Conservation (phyloP, 306 rosid species). For the Luffa aegyptiaca region DNA sequence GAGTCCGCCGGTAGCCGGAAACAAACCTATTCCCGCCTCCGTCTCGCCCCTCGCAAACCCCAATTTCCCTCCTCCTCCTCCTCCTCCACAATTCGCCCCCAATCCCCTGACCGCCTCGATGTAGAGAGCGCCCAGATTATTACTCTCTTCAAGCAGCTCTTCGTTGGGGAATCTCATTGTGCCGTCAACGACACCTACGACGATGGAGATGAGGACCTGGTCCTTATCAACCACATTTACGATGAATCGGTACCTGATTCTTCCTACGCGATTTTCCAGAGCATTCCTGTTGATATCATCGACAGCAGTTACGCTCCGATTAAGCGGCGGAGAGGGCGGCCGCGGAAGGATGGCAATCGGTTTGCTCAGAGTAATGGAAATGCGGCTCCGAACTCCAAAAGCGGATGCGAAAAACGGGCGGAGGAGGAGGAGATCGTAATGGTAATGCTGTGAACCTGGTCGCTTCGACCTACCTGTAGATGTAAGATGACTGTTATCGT, state of each 20-base stretch:
- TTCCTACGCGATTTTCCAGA: slow-evolving; percentile 1
- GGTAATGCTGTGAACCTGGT: slow-evolving; percentile 24
- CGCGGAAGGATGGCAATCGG: slow-evolving; percentile 33
- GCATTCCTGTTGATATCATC: background rate
- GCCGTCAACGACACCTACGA: background rate
- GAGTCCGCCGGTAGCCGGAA: slow-evolving; percentile 94
- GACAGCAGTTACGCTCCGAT: slow-evolving; percentile 1
- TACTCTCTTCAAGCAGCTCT: slow-evolving; percentile 36
- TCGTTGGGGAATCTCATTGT: slow-evolving; percentile 31
- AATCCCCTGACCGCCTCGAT: slow-evolving; percentile 24
- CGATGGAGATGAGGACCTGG: slow-evolving; percentile 14
- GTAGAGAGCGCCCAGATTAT: slow-evolving; percentile 38
- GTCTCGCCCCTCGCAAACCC: slow-evolving; percentile 49
- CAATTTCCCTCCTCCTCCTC: slow-evolving; percentile 19
- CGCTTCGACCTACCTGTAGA: slow-evolving; percentile 16
- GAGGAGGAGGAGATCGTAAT: slow-evolving; percentile 18
- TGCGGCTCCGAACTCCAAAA: background rate
- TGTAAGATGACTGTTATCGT: background rate
- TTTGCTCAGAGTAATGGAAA: background rate
- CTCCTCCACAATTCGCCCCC: slow-evolving; percentile 18
- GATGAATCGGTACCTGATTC: slow-evolving; percentile 9
- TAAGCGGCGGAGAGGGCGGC: slow-evolving; percentile 76
- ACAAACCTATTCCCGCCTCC: slow-evolving; percentile 79
- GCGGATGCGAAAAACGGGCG: background rate
- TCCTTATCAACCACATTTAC: slow-evolving; percentile 19